A percentile compares a stretch with the other conserved stretches of the same genome.
Conservation (phyloP, 2,329 filamentous ascomycete species). For the Ascochyta fabae region DNA sequence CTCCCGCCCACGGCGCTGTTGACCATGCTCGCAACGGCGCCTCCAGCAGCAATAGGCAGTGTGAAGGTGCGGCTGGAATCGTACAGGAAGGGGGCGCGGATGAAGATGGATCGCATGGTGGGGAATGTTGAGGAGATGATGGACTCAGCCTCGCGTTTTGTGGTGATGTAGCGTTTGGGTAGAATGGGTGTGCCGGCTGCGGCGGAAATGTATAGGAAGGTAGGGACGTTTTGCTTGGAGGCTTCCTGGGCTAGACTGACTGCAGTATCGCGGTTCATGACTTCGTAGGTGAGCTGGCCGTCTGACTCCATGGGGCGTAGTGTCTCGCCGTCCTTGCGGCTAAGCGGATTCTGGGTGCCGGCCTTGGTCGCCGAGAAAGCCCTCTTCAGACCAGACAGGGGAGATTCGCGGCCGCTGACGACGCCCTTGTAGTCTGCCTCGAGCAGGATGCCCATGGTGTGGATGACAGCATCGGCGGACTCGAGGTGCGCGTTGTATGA, state of each 20-base stretch:
- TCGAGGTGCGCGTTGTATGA: slow-evolving; percentile 80
- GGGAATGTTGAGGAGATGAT: slow-evolving; percentile 76
- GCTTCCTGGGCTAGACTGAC: slow-evolving; percentile 83
- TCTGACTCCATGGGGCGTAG: slow-evolving; percentile 71
- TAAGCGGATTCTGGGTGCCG: slow-evolving; percentile 72
- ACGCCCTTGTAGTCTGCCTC: slow-evolving; percentile 98
- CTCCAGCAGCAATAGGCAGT: slow-evolving; percentile 80
- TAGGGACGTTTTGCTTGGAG: slow-evolving; percentile 65
- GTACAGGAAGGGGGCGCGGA: slow-evolving; percentile 88
- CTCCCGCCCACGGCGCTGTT: slow-evolving; percentile 79
- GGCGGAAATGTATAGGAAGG: slow-evolving; percentile 89
- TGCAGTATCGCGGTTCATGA: slow-evolving; percentile 93
- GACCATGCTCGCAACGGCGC: slow-evolving; percentile 74
- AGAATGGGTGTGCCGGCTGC: slow-evolving; percentile 84
- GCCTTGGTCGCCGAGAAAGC: slow-evolving; percentile 74
- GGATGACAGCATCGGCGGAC: slow-evolving; percentile 83
- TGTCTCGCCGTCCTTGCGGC: slow-evolving; percentile 62
- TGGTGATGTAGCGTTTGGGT: slow-evolving; percentile 83
- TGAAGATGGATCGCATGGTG: slow-evolving; percentile 77
- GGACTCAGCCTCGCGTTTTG: slow-evolving; percentile 88
- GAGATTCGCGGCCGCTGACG: slow-evolving; percentile 80
- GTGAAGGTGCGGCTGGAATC: slow-evolving; percentile 83
- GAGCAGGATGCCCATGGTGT: slow-evolving; percentile 93
- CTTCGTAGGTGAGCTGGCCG: slow-evolving; percentile 89
- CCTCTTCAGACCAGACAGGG: slow-evolving; percentile 76